These are phyloP conservation scores for Cladosporium sp. DNA, from an alignment of 2,329 filamentous ascomycete species.

Conservation along the genomic window DNA sequence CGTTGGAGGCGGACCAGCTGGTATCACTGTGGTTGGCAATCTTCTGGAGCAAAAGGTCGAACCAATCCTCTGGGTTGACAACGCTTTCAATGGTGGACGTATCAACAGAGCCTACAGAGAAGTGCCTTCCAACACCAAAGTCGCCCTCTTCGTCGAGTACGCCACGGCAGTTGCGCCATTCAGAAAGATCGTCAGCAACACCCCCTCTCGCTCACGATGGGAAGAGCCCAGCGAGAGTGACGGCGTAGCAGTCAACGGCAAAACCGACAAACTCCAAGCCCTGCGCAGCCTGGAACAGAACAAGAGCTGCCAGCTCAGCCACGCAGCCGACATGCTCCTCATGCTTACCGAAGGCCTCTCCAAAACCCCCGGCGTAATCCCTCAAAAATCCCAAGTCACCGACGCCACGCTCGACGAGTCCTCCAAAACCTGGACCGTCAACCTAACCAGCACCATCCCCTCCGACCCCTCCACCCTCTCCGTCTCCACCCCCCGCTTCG, in stretches of 20 bases:
- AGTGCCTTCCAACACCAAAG: conserved; percentile 62
- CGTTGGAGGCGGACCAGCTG: conserved; percentile 56
- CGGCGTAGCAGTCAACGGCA: conserved; percentile 19
- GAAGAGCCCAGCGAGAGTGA: conserved; percentile 26
- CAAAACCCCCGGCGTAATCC: conserved; percentile 36
- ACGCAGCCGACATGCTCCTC: conserved; percentile 54
- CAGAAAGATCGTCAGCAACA: conserved; percentile 45
- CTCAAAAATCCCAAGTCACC: conserved; percentile 37
- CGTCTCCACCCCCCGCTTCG: conserved; percentile 38
- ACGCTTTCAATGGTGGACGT: conserved; percentile 46
- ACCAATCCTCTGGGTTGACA: conserved; percentile 57
- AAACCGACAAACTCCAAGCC: conserved; percentile 52
- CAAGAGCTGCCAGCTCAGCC: conserved; percentile 53
- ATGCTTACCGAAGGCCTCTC: conserved; percentile 46
- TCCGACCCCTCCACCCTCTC: conserved; percentile 25
- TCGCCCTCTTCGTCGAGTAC: conserved; percentile 55
- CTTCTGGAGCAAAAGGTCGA: conserved; percentile 51
- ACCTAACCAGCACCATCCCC: conserved; percentile 29
- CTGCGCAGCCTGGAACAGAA: conserved; percentile 53
- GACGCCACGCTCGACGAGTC: conserved; percentile 37
- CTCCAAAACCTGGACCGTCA: conserved; percentile 36
- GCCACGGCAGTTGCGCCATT: conserved; percentile 53
- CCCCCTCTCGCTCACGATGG: conserved; percentile 33
- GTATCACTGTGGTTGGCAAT: conserved; percentile 59
- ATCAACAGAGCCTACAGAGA: conserved; percentile 52